Conservation (phyloP, 768 basidiomycete genomes). For the Collybia nuda region DNA sequence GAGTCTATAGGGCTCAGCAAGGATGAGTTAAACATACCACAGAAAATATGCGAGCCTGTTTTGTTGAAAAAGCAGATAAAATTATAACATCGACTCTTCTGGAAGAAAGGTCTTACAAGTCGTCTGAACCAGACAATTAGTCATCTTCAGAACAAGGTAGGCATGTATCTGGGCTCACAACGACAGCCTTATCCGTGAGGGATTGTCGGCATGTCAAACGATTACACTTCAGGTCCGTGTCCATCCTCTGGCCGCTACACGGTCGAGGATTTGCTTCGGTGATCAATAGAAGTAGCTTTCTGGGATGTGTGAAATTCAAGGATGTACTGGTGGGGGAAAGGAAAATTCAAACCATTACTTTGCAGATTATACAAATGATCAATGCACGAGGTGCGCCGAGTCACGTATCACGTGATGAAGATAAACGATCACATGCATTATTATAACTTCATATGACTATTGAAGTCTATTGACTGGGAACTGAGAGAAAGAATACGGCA, state of each 20-base stretch:
- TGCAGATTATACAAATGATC: too few relatives aligned
- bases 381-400: too few relatives aligned
- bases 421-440: background rate
- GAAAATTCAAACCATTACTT: too few relatives aligned
- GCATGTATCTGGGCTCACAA: slow-evolving; percentile 50
- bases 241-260: slow-evolving; percentile 41
- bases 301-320: too few relatives aligned
- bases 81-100: slow-evolving; percentile 27
- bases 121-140: slow-evolving; percentile 10
- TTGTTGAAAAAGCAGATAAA: background rate
- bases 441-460: too few relatives aligned
- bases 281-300: too few relatives aligned
- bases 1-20: too few relatives aligned
- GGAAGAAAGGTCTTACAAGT: slow-evolving; percentile 19
- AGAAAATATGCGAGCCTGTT: slow-evolving; percentile 85
- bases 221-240: slow-evolving; percentile 77
- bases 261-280: too few relatives aligned
- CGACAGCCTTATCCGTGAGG: slow-evolving; percentile 79
- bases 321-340: too few relatives aligned
- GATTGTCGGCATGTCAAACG: slow-evolving; percentile 70
- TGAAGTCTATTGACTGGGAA: too few relatives aligned
- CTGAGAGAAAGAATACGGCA: too few relatives aligned
- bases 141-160: background rate
- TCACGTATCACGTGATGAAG: background rate
- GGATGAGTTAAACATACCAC: slow-evolving; percentile 47